Conservation (phyloP, 78 protist species). For the Chrysochromulina tobinii region DNA sequence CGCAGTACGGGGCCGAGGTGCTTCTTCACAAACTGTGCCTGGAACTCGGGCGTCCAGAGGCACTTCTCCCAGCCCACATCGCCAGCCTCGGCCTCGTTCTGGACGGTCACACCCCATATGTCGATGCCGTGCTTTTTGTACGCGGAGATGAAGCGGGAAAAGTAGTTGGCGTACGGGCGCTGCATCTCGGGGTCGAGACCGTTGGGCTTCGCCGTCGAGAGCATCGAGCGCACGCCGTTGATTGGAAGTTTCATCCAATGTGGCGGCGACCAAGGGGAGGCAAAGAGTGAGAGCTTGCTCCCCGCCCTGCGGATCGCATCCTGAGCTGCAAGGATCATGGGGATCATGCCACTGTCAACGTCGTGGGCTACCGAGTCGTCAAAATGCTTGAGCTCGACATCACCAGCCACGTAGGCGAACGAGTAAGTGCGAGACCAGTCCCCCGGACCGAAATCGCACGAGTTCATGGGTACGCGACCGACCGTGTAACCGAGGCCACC, state of each 20-base stretch:
- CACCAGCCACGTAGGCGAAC: conserved; percentile 34
- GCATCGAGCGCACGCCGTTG: not conserved
- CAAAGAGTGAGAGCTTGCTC: conserved; percentile 9
- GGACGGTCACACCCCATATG: conserved; percentile 32
- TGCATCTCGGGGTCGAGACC: not conserved
- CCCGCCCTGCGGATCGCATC: not conserved
- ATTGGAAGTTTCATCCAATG: conserved; percentile 56
- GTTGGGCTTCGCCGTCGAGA: not conserved
- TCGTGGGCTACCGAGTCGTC: not conserved
- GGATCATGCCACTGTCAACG: not conserved
- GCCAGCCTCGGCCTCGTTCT: conserved; percentile 34
- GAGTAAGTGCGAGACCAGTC: conserved; percentile 12
- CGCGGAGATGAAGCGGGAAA: conserved; percentile 31
- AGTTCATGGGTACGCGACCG: conserved; percentile 49
- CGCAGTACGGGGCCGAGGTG: conserved; percentile 34
- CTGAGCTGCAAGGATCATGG: conserved; percentile 31
- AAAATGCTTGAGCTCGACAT: not conserved
- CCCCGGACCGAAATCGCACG: conserved; percentile 35
- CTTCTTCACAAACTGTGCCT: not conserved
- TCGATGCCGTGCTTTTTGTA: conserved; percentile 34
- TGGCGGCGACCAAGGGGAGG: conserved; percentile 61
- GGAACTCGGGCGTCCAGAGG: not conserved
- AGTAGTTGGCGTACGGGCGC: conserved; percentile 43
- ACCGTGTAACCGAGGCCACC: conserved; percentile 33
- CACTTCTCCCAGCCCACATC: conserved; percentile 39